A percentile compares a stretch with the other conserved stretches of the same genome.
These are phyloP conservation scores for Linderniella brevidens DNA, from an alignment of 257 asterid genomes.

Conservation along the genomic window DNA sequence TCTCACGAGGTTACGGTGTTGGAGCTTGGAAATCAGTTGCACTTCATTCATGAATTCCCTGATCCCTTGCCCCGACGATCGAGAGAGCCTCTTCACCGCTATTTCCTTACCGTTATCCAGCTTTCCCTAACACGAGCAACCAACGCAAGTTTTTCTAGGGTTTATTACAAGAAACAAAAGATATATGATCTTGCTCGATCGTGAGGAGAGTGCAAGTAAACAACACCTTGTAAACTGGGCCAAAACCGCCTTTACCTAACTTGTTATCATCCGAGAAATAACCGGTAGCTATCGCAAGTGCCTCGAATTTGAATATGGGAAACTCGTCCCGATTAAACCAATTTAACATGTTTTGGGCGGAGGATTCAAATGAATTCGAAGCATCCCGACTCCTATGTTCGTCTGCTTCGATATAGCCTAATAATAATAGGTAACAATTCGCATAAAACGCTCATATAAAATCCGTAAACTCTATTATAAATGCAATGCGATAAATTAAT, in stretches of 20 bases:
- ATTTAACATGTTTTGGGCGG: too few relatives aligned
- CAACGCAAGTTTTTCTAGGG: too few relatives aligned
- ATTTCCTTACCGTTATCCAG: constrained; percentile 18
- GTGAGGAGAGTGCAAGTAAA: background rate
- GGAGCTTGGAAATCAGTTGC: constrained; percentile 22
- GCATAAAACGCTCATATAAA: too few relatives aligned
- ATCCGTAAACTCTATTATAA: too few relatives aligned
- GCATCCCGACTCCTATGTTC: too few relatives aligned
- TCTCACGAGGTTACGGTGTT: constrained; percentile 25
- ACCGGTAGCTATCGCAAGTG: constrained; percentile 23
- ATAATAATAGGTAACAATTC: too few relatives aligned
- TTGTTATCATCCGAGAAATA: constrained; percentile 22
- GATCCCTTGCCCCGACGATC: constrained; percentile 25
- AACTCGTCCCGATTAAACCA: constrained; percentile 12
- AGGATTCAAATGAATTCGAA: too few relatives aligned
- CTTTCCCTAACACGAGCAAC: constrained; percentile 10
- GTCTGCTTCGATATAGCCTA: too few relatives aligned
- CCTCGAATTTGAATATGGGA: constrained; percentile 23
- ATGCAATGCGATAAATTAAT: too few relatives aligned
- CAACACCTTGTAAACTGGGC: constrained; percentile 31
- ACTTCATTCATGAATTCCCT: constrained; percentile 27
- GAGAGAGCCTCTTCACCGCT: constrained; percentile 27
- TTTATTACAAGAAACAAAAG: background rate
- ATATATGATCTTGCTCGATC: too few relatives aligned
- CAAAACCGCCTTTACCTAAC: constrained; percentile 40